A percentile compares a stretch with the other conserved stretches of the same genome.
Evolutionary conservation across 495 filamentous ascomycete genomes (phyloP).

Genomic region (Aspergillus saccharolyticus): DNA sequence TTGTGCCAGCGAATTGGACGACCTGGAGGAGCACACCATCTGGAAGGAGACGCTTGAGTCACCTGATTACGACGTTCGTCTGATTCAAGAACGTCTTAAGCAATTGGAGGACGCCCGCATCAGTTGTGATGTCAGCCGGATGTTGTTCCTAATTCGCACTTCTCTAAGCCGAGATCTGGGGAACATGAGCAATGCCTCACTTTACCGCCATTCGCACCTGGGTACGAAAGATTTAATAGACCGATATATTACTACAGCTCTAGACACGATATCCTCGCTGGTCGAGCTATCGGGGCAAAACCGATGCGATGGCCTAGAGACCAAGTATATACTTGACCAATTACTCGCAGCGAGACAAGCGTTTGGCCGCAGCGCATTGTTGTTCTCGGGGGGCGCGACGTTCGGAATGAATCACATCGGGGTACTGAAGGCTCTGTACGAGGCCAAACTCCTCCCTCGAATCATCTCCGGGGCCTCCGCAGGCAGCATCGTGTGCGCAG

Average conservation of each 20-base stretch:
- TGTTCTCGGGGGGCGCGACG: constrained; percentile 86
- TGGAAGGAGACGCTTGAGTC: constrained; percentile 72
- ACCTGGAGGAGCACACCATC: constrained; percentile 69
- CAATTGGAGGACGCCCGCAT: constrained; percentile 72
- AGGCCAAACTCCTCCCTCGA: constrained; percentile 70
- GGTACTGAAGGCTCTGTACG: constrained; percentile 80
- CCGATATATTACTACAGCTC: constrained; percentile 72
- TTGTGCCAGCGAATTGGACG: constrained; percentile 73
- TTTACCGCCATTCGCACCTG: constrained; percentile 80
- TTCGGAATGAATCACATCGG: constrained; percentile 97
- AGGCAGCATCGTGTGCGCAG: constrained; percentile 86
- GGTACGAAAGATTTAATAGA: constrained; percentile 88
- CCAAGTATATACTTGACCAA: constrained; percentile 66
- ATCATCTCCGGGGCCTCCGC: constrained; percentile 94
- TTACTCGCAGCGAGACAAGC: constrained; percentile 76
- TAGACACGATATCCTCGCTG: constrained; percentile 65
- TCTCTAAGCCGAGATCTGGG: constrained; percentile 75
- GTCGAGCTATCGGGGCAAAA: constrained; percentile 58
- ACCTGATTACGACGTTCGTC: constrained; percentile 61
- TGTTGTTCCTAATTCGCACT: constrained; percentile 80
- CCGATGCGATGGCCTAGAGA: constrained; percentile 49
- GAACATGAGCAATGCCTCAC: constrained; percentile 74
- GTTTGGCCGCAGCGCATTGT: constrained; percentile 80
- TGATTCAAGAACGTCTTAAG: constrained; percentile 63
- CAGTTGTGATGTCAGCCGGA: constrained; percentile 65